Base-by-base conservation (phyloP, 371 early-diverging fungal genomes). In the Mortierella sp. region DNA sequence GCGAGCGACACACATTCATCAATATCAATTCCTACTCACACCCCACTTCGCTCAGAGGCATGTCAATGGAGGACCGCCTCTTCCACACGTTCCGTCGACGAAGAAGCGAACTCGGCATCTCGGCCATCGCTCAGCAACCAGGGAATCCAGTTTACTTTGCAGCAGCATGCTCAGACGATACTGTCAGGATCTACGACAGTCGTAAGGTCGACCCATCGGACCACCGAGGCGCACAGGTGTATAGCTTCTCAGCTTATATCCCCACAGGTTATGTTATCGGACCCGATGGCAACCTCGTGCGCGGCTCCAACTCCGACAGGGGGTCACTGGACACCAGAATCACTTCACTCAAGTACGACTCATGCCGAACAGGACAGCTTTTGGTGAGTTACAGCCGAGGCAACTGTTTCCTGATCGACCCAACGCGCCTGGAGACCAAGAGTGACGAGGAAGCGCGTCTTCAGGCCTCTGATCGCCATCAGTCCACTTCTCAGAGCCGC, bases 81-180 rank as follows among this genome's bases (percentile, higher is more conserved):
- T 54, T 70, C 19, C n/a, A 37, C 6, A 53, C 72, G 3, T 86
- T 78, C 59, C 75, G 57, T 19, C 73, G 67, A 0, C 76, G 73
- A 34, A 59, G 69, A 5, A 24, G 24, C 64, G 76, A 75, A 26
- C 50, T 78, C 34, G 81, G 84, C 14, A 70, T 88, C 19, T 87
- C 87, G 13, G 87, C 87, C 28, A 87, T 88, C 26, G 74, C 85
- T 14, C 87, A 87, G 21, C 76, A 87, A 43, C 88, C 88, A 1
- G 88, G 87, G 37, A 73, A 82, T 37, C 87, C 87, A 13, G 67
- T 76, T 1, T 88, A 88, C 72, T 74, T 88, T 34, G 88, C 88
- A 5, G 85, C 88, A 54, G 88, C 88, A 0, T 88, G 88, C 61
- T 69, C 79, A 19, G 88, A 88, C 61, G 88, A 88, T 37, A 87